Evolutionary conservation across 176 grass and related monocot species (phyloP), one percentile per base, ranked within the genome.

Genomic region (Lolium perenne): DNA sequence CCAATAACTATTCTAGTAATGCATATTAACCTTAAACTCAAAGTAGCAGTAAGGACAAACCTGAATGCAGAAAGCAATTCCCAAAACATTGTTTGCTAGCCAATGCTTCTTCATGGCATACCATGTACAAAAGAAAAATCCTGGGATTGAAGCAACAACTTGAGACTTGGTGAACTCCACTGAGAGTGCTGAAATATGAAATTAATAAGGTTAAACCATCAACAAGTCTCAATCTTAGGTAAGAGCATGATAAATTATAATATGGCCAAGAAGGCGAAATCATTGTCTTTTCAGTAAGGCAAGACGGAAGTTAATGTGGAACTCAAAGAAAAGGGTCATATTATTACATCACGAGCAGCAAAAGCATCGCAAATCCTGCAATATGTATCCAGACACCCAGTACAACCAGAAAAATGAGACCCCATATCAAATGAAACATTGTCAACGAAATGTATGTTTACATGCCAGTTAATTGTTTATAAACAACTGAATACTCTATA

Each of bases 121-220:
- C 97, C 97, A 99, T 55, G 89, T 12, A 48, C 97, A 99, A 58
- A 99, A 96, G 84, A 99, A 88, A 69, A 89, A 90, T 85, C 97
- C 97, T 29, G 94, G 97, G 49, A 99, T 78, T 38, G 97, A 93
- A 25, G 94, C 86, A 86, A 99, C 85, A 88, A 94, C 68, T 74
- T 99, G 97, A 73, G 94, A 94, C 85, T 91, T 93, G 20, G 97
- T 99, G 78, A 99, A 99, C 76, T 99, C 94, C 92, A 99, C 90
- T 3, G 97, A 99, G 46, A 90, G 81, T 0, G 94, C 97, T 99
- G 86, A 91, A 94, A 84, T 69, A 72, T 80, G 53, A 85, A 70
- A 40, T 21, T 38, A n/a, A 81, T 25, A 21, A 45, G 20, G 43
- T 88, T 85, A 45, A 85, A 76, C 3, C 16, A 55, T 35, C 51